Evolutionary conservation across 495 filamentous ascomycete species (phyloP).

Genomic region (Paragyromitra xinjiangensis): DNA sequence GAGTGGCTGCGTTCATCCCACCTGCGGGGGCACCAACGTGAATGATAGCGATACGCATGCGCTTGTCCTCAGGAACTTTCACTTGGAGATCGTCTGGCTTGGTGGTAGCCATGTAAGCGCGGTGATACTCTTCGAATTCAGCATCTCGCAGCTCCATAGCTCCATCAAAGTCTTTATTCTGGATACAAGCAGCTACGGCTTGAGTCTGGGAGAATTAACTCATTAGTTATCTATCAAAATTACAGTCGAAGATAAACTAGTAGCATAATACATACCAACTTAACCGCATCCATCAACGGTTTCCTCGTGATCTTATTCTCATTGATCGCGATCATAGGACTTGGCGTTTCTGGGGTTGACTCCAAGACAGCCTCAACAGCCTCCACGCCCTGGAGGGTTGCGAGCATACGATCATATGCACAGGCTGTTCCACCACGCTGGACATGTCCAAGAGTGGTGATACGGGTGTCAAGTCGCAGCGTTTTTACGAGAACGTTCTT

Average conservation of each 20-base stretch:
- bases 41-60: conserved; percentile 92
- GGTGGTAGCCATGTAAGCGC: conserved; percentile 88
- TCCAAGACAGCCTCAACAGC: conserved; percentile 96
- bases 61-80: conserved; percentile 76
- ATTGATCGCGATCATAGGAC: conserved; percentile 90
- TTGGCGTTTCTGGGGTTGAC: conserved; percentile 85
- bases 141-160: conserved; percentile 89
- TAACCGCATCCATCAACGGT: conserved; percentile 86
- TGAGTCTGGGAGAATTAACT: conserved; percentile 68
- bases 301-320: conserved; percentile 97
- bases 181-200: conserved; percentile 80
- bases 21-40: conserved; percentile 98
- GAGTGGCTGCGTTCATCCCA: conserved; percentile 97
- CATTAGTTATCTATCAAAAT: background rate
- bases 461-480: conserved; percentile 81
- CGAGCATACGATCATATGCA: conserved; percentile 92
- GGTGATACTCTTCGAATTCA: conserved; percentile 93
- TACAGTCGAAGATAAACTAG: background rate
- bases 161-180: conserved; percentile 78
- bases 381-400: conserved; percentile 93
- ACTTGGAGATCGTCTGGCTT: conserved; percentile 70
- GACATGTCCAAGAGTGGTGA: conserved; percentile 95
- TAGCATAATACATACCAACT: conserved; percentile 49
- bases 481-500: conserved; percentile 86
- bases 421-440: conserved; percentile 92